These are phyloP conservation scores for Phytophthora sp. DNA, from an alignment of 352 stramenopile genomes.

Conservation along the genomic window DNA sequence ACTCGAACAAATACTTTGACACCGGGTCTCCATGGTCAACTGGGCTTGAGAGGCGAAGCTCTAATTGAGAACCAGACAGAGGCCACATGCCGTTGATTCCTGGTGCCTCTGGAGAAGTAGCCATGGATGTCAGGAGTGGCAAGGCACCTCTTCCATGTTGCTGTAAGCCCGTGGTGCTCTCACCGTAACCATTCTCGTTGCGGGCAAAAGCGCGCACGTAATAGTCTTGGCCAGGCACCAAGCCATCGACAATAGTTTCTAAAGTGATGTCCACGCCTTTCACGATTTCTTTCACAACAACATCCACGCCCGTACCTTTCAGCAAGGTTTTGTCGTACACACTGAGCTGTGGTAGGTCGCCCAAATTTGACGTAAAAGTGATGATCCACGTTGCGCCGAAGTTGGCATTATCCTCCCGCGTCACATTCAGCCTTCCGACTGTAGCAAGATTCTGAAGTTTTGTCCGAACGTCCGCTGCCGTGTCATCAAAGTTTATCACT, in stretches of 20 bases:
- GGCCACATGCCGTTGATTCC: slow-evolving; percentile 51
- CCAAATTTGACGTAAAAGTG: slow-evolving; percentile 74
- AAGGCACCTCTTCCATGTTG: slow-evolving; percentile 58
- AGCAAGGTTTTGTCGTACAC: slow-evolving; percentile 40
- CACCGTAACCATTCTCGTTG: slow-evolving; percentile 74
- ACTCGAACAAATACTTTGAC: slow-evolving; percentile 68
- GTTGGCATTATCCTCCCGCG: slow-evolving; percentile 38
- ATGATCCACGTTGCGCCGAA: slow-evolving; percentile 73
- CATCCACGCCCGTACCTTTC: slow-evolving; percentile 45
- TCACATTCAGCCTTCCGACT: slow-evolving; percentile 69
- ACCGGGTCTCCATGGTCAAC: slow-evolving; percentile 38
- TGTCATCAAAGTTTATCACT: slow-evolving; percentile 76
- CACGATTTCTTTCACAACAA: slow-evolving; percentile 55
- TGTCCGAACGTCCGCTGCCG: slow-evolving; percentile 67
- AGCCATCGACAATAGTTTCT: slow-evolving; percentile 62
- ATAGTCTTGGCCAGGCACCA: slow-evolving; percentile 53
- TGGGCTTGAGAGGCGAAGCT: slow-evolving; percentile 37
- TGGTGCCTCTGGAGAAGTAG: slow-evolving; percentile 40
- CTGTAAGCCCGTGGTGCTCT: slow-evolving; percentile 66
- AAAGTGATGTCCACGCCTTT: slow-evolving; percentile 70
- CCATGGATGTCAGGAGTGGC: slow-evolving; percentile 47
- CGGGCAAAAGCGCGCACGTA: slow-evolving; percentile 68
- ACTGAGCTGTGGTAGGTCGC: slow-evolving; percentile 62
- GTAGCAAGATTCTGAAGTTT: slow-evolving; percentile 76
- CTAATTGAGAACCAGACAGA: slow-evolving; percentile 63